Evolutionary conservation across 2,329 filamentous ascomycete species (phyloP).

Genomic region (Paramyrothecium sp.): DNA sequence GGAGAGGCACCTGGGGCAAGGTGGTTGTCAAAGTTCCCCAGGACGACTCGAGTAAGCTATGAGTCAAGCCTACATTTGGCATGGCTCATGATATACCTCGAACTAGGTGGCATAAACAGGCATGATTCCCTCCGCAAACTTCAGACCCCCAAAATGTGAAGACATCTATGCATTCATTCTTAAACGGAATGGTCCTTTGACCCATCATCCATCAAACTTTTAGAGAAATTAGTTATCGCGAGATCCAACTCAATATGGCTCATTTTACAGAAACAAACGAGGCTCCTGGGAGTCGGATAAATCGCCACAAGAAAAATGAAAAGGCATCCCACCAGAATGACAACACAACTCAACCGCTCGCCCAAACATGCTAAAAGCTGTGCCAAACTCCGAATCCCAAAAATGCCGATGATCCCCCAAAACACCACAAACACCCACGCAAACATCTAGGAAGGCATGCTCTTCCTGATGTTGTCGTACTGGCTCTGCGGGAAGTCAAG

Average conservation of each 20-base stretch:
- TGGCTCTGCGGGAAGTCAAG: slow-evolving; percentile 54
- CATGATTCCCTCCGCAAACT: no score
- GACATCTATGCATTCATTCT: no score
- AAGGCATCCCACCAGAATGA: no score
- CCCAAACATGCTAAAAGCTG: neutral
- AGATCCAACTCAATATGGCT: no score
- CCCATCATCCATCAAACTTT: no score
- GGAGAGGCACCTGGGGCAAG: slow-evolving; percentile 90
- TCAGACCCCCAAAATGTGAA: no score
- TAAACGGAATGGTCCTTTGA: no score
- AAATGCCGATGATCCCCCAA: neutral
- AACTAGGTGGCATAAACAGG: neutral
- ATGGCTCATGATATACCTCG: neutral
- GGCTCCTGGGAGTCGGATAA: no score
- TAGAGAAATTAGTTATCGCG: no score
- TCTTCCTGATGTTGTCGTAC: slow-evolving; percentile 55
- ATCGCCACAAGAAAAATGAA: no score
- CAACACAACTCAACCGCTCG: neutral
- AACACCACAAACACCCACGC: neutral
- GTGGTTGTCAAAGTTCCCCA: slow-evolving; percentile 86
- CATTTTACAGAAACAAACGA: no score
- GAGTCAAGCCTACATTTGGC: slow-evolving; percentile 3
- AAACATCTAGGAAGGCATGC: slow-evolving; percentile 17
- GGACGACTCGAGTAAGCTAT: slow-evolving; percentile 57
- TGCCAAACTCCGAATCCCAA: no score